Evolutionary conservation across 441 rosid species (phyloP), one percentile per base, ranked within the genome.

Genomic region (Adansonia gregorii): DNA sequence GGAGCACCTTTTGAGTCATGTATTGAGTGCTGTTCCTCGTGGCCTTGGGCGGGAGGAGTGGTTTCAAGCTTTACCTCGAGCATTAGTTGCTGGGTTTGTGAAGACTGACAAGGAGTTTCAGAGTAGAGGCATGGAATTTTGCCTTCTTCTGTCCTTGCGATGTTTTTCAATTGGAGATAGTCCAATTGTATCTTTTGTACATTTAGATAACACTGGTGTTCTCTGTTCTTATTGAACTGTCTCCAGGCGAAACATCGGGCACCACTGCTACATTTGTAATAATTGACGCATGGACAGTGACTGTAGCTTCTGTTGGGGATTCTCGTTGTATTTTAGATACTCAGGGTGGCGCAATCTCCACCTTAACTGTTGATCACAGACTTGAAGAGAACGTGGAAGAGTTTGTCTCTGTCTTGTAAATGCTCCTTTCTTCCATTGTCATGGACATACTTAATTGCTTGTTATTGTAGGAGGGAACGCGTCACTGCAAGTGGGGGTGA

Each of bases 401-500:
- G 97, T 94, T 78, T 48, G 92, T 79, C 4, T 55, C 80, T 85
- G 20, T 78, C 74, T 77, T 67, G 74, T 73, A 59, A 76, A 60
- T 39, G 61, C 75, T 74, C 61, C 31, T 51, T 77, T 52, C 9
- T 78, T 73, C 66, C 66, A 31, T 52, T 17, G 64, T 71, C 64
- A 22, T 17, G 69, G 14, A 45, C 12, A 43, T 31, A 24, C 59
- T 65, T 70, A 73, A 45, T 17, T 19, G 19, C n/a, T 14, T 54
- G 48, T 68, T 72, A 76, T 75, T 85, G 84, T 82, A 91, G 97
- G 89, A 88, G 97, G 82, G 93, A 93, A 76, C 87, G 97, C 0
- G 93, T 93, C 67, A 87, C 96, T 78, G 98, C 95, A 58, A 93
- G 98, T 82, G 98, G 98, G 20, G 98, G 98, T 55, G 98, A 93